Conservation (phyloP, 148 eudicot genomes). For the Beta vulgaris region DNA sequence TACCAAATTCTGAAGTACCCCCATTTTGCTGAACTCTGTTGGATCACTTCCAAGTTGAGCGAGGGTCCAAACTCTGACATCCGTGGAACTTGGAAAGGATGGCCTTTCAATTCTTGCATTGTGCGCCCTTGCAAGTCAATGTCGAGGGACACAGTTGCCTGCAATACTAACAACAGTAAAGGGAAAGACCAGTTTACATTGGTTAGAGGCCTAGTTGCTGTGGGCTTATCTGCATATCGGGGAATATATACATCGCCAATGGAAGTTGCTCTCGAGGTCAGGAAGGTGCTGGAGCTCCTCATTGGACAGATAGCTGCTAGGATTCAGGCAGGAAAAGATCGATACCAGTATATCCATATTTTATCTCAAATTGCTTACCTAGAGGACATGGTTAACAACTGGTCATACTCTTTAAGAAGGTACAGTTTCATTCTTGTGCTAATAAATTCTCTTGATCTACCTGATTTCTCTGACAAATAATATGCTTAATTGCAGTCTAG, state of each 20-base stretch:
- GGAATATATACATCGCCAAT: slow-evolving; percentile 65
- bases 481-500: slow-evolving; percentile 60
- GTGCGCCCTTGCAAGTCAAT: slow-evolving; percentile 54
- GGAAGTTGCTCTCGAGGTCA: slow-evolving; percentile 71
- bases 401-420: slow-evolving; percentile 83
- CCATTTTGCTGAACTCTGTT: slow-evolving; percentile 95
- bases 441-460: background rate
- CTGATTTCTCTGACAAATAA: slow-evolving; percentile 26
- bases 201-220: slow-evolving; percentile 80
- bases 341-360: slow-evolving; percentile 54
- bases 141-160: slow-evolving; percentile 38
- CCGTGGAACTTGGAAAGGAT: slow-evolving; percentile 88
- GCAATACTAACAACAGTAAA: slow-evolving; percentile 41
- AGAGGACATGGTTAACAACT: slow-evolving; percentile 80
- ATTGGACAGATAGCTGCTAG: slow-evolving; percentile 56
- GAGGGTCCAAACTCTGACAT: slow-evolving; percentile 76
- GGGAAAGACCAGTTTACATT: slow-evolving; percentile 52
- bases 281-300: slow-evolving; percentile 75
- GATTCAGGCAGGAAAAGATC: slow-evolving; percentile 75
- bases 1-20: slow-evolving; percentile 84
- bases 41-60: slow-evolving; percentile 90
- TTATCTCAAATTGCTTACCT: slow-evolving; percentile 91
- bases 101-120: slow-evolving; percentile 95
- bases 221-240: slow-evolving; percentile 85
- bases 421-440: slow-evolving; percentile 29